Conservation (phyloP, 2,329 filamentous ascomycete genomes). For the Pestalotiopsis fici region DNA sequence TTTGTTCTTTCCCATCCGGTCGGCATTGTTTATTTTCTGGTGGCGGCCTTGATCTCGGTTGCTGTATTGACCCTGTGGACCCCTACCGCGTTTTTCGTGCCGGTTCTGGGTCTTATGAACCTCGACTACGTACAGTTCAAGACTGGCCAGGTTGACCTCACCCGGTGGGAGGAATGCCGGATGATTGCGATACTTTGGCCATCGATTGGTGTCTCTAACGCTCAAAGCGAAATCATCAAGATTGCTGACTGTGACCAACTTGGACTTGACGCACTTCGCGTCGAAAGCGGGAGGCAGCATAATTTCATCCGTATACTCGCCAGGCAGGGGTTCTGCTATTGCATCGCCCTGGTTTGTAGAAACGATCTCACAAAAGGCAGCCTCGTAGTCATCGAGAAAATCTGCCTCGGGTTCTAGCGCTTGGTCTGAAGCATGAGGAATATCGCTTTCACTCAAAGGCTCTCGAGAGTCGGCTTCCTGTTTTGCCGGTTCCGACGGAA, state of each 20-base stretch:
- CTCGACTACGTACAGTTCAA: slow-evolving; percentile 1
- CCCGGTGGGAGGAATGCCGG: slow-evolving; percentile 23
- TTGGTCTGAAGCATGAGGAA: neutral
- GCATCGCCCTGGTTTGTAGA: slow-evolving; percentile 22
- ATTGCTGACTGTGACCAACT: slow-evolving; percentile 27
- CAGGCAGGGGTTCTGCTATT: slow-evolving; percentile 29
- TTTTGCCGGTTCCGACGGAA: neutral
- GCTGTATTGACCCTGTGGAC: neutral
- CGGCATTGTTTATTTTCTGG: neutral
- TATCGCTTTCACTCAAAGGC: neutral
- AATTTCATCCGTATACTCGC: slow-evolving; percentile 28
- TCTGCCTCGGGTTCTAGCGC: slow-evolving; percentile 15
- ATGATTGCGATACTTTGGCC: slow-evolving; percentile 29
- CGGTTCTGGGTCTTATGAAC: slow-evolving; percentile 6
- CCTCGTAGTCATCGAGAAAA: slow-evolving; percentile 22
- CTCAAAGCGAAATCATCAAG: slow-evolving; percentile 31
- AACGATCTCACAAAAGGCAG: slow-evolving; percentile 25
- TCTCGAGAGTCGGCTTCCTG: neutral
- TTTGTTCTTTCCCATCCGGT: neutral
- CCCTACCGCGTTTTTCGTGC: slow-evolving; percentile 10
- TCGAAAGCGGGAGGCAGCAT: slow-evolving; percentile 31
- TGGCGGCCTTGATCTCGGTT: slow-evolving; percentile 1
- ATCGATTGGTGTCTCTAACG: slow-evolving; percentile 30
- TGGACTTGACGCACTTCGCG: slow-evolving; percentile 28
- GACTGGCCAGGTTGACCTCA: slow-evolving; percentile 1